Evolutionary conservation across 2,329 filamentous ascomycete genomes (phyloP), one percentile per base, ranked within the genome.

Genomic region (Fusarium sp.): DNA sequence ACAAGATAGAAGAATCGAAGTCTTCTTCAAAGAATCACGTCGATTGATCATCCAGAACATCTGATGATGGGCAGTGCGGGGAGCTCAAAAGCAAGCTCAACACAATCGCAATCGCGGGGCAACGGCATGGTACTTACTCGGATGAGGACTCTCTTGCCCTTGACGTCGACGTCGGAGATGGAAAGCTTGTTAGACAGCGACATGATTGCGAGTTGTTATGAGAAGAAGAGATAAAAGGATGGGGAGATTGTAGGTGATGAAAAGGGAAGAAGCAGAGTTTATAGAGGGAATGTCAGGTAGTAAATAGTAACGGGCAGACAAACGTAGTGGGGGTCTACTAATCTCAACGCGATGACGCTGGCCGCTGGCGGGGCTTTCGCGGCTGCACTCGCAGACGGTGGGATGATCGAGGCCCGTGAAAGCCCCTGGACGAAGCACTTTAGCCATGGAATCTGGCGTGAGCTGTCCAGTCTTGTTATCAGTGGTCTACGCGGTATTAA

Each of bases 181-280:
- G 94, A 92, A 76, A 99, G 92, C 88, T 99, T 99, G 89, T 90
- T 97, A 76, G 94, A 92, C 80, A 99, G 93, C 90, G 96, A 98
- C 96, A 99, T 99, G 65, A 76, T 89, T 78, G 70, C 63, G 55
- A 58, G 41, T 50, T 46, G 40, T 47, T 25, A 49, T 22, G 25
- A 49, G 27, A 39, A 25, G 19, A 49, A 32, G 37, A 40, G 33
- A 53, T 37, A 45, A 43, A 43, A 40, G 32, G 52, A 35, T 49
- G 53, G 33, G 58, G 61, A 48, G 55, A 62, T 60, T 55, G 48
- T 35, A 59, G 58, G 50, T 63, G 65, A 60, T 64, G 65, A 67
- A 47, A 71, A 67, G 71, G n/a, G 30, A 47, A 47, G 70, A 53
- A 64, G 66, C 58, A 69, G 62, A 67, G 67, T 62, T 71, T 61